These are phyloP conservation scores for Neohortaea acidophila DNA, from an alignment of 495 filamentous ascomycete species.

Conservation along the genomic window DNA sequence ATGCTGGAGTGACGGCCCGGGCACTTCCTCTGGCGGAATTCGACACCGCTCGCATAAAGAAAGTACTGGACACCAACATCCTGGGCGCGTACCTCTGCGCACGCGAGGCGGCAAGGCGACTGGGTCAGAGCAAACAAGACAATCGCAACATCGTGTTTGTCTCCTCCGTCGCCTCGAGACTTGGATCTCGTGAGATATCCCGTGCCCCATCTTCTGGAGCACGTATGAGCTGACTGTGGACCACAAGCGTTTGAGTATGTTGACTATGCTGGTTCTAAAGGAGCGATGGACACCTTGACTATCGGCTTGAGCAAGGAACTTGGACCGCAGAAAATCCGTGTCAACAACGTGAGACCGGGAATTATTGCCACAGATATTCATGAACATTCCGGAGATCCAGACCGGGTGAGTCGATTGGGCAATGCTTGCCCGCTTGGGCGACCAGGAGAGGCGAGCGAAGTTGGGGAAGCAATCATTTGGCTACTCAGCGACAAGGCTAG, in stretches of 20 bases:
- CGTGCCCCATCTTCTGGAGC: too few species aligned
- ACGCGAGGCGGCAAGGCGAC: constrained; percentile 6
- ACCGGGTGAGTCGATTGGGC: constrained; percentile 1
- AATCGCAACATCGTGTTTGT: constrained; percentile 9
- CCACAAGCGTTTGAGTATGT: constrained; percentile 13
- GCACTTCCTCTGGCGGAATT: constrained; percentile 9
- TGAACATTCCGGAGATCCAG: constrained; percentile 6
- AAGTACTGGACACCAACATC: constrained; percentile 12
- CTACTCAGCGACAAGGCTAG: too few species aligned
- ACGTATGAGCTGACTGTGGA: too few species aligned
- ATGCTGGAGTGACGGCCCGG: constrained; percentile 8
- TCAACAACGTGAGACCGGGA: constrained; percentile 10
- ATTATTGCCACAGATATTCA: constrained; percentile 14
- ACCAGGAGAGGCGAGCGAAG: constrained; percentile 7
- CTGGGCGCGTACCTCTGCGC: constrained; percentile 12
- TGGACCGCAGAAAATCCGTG: constrained; percentile 6
- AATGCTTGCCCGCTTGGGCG: constrained; percentile 5
- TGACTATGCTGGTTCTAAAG: constrained; percentile 13
- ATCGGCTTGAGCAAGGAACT: constrained; percentile 10
- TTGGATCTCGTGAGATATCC: too few species aligned
- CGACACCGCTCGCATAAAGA: neutral
- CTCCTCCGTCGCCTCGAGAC: constrained; percentile 7
- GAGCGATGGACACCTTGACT: constrained; percentile 9
- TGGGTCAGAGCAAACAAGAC: neutral
- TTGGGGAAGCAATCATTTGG: too few species aligned